These are phyloP conservation scores for Pleurotus cornucopiae DNA, from an alignment of 768 basidiomycete species.

Conservation along the genomic window DNA sequence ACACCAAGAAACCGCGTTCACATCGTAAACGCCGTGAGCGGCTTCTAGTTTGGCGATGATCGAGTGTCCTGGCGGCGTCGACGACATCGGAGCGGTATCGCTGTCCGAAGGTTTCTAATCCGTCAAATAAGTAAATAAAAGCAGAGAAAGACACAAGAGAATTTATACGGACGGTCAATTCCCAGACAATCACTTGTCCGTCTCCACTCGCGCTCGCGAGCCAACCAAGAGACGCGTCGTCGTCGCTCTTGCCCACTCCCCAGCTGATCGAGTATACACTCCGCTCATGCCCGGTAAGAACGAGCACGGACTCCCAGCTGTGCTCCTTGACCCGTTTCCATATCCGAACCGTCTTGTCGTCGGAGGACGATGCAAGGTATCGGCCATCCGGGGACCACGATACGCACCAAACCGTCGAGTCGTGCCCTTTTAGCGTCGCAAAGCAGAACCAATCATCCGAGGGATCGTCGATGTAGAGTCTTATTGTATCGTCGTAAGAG, in stretches of 20 bases:
- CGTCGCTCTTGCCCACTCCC: slow-evolving; percentile 40
- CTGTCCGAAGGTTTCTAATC: slow-evolving; percentile 22
- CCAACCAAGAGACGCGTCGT: slow-evolving; percentile 60
- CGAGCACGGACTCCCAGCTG: slow-evolving; percentile 58
- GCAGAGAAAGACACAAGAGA: slow-evolving; percentile 7
- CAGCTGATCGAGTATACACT: slow-evolving; percentile 82
- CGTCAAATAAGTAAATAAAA: background rate
- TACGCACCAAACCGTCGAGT: slow-evolving; percentile 89
- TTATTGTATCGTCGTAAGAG: slow-evolving; percentile 96
- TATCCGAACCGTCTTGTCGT: slow-evolving; percentile 78
- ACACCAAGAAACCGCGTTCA: slow-evolving; percentile 87
- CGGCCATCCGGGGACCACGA: slow-evolving; percentile 74
- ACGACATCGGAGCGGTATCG: slow-evolving; percentile 7
- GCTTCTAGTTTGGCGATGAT: slow-evolving; percentile 55
- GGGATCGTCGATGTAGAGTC: slow-evolving; percentile 89
- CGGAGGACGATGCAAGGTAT: slow-evolving; percentile 85
- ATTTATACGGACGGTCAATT: slow-evolving; percentile 47
- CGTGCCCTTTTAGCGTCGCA: slow-evolving; percentile 74
- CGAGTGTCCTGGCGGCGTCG: slow-evolving; percentile 26
- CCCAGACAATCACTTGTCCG: slow-evolving; percentile 79
- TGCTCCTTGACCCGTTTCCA: slow-evolving; percentile 70
- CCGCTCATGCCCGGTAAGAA: slow-evolving; percentile 63
- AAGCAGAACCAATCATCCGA: slow-evolving; percentile 93
- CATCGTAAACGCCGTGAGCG: slow-evolving; percentile 81
- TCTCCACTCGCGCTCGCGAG: slow-evolving; percentile 85